Evolutionary conservation across 2,329 filamentous ascomycete genomes (phyloP).

Genomic region (Endothia cerciana): DNA sequence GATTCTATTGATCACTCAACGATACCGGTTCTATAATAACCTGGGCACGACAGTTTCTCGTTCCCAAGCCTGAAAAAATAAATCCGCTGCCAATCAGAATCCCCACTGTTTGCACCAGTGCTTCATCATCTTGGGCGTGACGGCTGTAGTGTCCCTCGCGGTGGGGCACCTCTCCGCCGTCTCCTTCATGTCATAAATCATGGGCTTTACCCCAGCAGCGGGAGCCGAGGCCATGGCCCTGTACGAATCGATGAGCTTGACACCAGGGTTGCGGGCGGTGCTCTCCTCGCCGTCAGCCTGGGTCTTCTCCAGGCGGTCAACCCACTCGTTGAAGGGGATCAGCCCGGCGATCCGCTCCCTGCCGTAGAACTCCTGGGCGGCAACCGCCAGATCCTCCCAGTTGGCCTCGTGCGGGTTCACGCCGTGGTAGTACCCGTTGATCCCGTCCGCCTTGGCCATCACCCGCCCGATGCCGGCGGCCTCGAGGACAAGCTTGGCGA

Average conservation of each 20-base stretch:
- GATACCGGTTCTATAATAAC: no score
- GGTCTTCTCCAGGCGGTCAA: constrained; percentile 45
- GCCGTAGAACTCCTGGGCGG: constrained; percentile 44
- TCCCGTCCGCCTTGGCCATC: constrained; percentile 33
- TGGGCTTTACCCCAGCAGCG: constrained; percentile 29
- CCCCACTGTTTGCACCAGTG: constrained; percentile 52
- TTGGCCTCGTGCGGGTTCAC: constrained; percentile 46
- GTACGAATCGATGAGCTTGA: constrained; percentile 56
- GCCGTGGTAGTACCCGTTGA: constrained; percentile 48
- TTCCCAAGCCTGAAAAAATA: neutral
- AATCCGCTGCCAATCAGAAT: constrained; percentile 29
- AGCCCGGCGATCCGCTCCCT: constrained; percentile 39
- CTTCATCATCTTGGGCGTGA: constrained; percentile 47
- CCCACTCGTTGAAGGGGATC: constrained; percentile 48
- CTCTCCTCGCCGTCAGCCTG: constrained; percentile 38
- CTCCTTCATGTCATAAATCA: constrained; percentile 44
- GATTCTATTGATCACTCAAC: no score
- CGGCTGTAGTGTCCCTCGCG: constrained; percentile 42
- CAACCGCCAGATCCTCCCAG: constrained; percentile 45
- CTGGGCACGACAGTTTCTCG: no score
- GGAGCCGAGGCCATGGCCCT: constrained; percentile 34
- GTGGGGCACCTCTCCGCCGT: constrained; percentile 44
- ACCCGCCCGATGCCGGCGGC: constrained; percentile 34
- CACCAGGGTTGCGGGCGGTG: constrained; percentile 47
- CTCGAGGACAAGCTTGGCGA: constrained; percentile 50